Base-by-base conservation (phyloP, 495 filamentous ascomycete genomes). In the Talaromyces thailandensis region DNA sequence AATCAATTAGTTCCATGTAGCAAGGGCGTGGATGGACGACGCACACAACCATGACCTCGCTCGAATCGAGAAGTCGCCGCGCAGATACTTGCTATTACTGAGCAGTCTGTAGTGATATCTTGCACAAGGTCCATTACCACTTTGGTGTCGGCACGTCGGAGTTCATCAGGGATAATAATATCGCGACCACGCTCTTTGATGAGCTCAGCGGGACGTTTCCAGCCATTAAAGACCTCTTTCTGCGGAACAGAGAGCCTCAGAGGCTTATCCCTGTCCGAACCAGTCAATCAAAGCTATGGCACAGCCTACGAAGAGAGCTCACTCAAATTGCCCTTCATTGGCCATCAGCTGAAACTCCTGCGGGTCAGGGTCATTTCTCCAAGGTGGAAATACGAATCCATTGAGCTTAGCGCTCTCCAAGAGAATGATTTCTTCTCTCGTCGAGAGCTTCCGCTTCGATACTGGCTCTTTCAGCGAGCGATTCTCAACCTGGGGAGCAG, bases 1-100 rank as follows among this genome's bases (percentile, higher is more conserved):
- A 37, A 51, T 52, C 35, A 29, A 43, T 18, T 43, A 52, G 29
- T 26, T 56, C 16, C 14, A 53, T 50, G 32, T 28, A 23, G 25
- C 23, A 53, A 32, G 1, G 28, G 7, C 5, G 6, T 48, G 9
- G 7, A 21, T 64, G 35, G 9, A 24, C 14, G 18, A 57, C 51
- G 14, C 78, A 88, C 87, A 75, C 83, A 79, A 43, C 76, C 71
- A 67, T 86, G 73, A 4, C 86, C 86, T 25, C 80, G 82, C 65
- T 84, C 84, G 28, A 78, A 75, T 66, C 87, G 81, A n/a, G 87
- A 81, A 45, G 86, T 86, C 8, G 81, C 86, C 56, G 93, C 92
- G 69, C 92, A 97, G 11, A 99, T 82, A 73, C 93, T 96, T 5
- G 95, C 94, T 45, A 99, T 92, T 6, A 99, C 92, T 5, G 94